phyloP scores from a whole-genome alignment of 2,329 filamentous ascomycete species.

The Alternaria metachromatica region DNA sequence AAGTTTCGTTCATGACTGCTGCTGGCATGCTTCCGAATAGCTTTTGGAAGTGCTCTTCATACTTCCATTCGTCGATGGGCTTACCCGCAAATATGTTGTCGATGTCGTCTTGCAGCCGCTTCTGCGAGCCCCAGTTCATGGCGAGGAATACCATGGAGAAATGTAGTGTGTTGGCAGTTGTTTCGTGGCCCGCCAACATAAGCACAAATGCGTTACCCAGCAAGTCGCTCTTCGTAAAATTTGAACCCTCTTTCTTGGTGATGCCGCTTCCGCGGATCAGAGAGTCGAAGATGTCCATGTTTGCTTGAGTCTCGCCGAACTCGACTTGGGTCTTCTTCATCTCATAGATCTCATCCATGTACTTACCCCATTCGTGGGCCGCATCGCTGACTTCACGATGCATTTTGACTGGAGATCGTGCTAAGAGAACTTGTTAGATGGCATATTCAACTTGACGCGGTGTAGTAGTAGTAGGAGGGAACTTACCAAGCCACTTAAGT shows the following conservation, averaged over 20 bases:
- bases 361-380: slow-evolving; percentile 68
- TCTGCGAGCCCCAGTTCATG: slow-evolving; percentile 68
- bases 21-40: slow-evolving; percentile 74
- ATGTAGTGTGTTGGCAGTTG: slow-evolving; percentile 76
- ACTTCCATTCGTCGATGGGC: slow-evolving; percentile 71
- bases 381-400: slow-evolving; percentile 62
- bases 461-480: neutral
- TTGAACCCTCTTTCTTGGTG: slow-evolving; percentile 41
- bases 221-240: slow-evolving; percentile 61
- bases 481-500: slow-evolving; percentile 61
- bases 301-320: slow-evolving; percentile 45
- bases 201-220: slow-evolving; percentile 71
- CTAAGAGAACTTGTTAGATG: slow-evolving; percentile 20
- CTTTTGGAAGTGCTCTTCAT: slow-evolving; percentile 69
- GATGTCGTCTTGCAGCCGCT: slow-evolving; percentile 71
- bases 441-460: too few relatives aligned
- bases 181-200: slow-evolving; percentile 79
- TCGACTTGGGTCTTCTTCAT: slow-evolving; percentile 62
- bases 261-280: slow-evolving; percentile 47
- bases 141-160: slow-evolving; percentile 74
- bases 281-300: slow-evolving; percentile 64
- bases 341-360: slow-evolving; percentile 72
- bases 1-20: slow-evolving; percentile 78
- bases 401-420: slow-evolving; percentile 51
- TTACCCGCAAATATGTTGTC: slow-evolving; percentile 67